Base-by-base conservation (phyloP, 148 eudicot genomes). In the Nepenthes gracilis region DNA sequence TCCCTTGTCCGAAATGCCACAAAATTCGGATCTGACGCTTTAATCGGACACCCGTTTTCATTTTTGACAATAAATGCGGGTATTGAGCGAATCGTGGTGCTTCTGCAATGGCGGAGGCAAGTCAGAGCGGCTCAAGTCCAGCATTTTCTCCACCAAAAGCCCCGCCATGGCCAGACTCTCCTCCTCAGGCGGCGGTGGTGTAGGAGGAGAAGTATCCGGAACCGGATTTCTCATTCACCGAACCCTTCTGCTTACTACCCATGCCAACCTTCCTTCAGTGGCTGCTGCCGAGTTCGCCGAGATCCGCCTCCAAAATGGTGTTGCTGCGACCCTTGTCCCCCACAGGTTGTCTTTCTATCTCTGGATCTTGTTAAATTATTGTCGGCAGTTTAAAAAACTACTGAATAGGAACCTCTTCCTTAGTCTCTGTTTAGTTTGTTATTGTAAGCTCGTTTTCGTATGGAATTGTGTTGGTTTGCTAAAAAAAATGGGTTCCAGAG, bases 31-130 rank as follows among this genome's bases (percentile, higher is more conserved):
- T 49, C 53, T 10, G 11, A 49, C 15, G 6, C n/a, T 49, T n/a
- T n/a, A n/a, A 49, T 49, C 15, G 4, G 3, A n/a, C 6, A 12
- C 6, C 15, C 53, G 10, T 5, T n/a, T 12, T 12, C n/a, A 5
- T 49, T 49, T n/a, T 49, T 49, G 53, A 5, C 2, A 11, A 49
- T 5, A 58, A 43, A 81, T 83, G 98, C 67, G 91, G 70, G 79
- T 84, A 8, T 68, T 83, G 63, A 68, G 75, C 11, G 91, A 88
- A 45, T 88, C 96, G 1, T 88, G 90, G 98, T 93, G 96, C 62
- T 88, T 88, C 71, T 93, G 98, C 80, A 84, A 78, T 65, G 94
- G 96, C 12, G 87, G 91, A 15, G 96, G 91, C 13, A 93, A 86
- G 73, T 86, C 96, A 15, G 96, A 86, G 78, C 80, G 81, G 32